A percentile compares a stretch with the other conserved stretches of the same genome.
Evolutionary conservation across 2,329 filamentous ascomycete species (phyloP).

Genomic region (Proliferodiscus dingleyae): DNA sequence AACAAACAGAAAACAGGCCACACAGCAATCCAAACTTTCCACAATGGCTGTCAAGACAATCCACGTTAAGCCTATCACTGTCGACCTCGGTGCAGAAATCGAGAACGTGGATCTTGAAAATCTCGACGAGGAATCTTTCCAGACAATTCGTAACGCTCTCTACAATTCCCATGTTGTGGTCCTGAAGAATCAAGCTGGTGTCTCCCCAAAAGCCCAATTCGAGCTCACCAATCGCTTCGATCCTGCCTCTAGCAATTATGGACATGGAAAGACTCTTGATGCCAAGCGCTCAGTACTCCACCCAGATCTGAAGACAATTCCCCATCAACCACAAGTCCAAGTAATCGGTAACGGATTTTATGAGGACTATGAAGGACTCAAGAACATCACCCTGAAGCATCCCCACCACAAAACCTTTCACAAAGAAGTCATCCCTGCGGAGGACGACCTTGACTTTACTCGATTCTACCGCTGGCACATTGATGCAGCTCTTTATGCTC

Average conservation of each 20-base stretch:
- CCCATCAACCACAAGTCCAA: slow-evolving; percentile 74
- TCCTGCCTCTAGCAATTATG: slow-evolving; percentile 59
- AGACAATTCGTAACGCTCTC: slow-evolving; percentile 57
- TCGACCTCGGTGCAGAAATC: slow-evolving; percentile 59
- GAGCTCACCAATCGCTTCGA: slow-evolving; percentile 71
- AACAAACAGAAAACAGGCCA: background rate
- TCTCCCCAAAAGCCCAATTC: slow-evolving; percentile 67
- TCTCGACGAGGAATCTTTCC: slow-evolving; percentile 60
- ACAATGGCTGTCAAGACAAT: slow-evolving; percentile 30
- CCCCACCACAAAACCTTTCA: slow-evolving; percentile 78
- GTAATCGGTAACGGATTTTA: slow-evolving; percentile 74
- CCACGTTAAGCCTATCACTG: slow-evolving; percentile 27
- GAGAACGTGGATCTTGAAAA: slow-evolving; percentile 56
- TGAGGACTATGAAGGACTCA: slow-evolving; percentile 63
- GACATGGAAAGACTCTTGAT: slow-evolving; percentile 71
- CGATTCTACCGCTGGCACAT: slow-evolving; percentile 77
- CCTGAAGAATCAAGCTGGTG: slow-evolving; percentile 60
- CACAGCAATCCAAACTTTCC: background rate
- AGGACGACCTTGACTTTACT: slow-evolving; percentile 53
- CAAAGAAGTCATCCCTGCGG: slow-evolving; percentile 55
- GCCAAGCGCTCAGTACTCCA: slow-evolving; percentile 59
- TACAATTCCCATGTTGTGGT: slow-evolving; percentile 66
- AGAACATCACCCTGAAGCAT: slow-evolving; percentile 63
- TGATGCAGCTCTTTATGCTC: slow-evolving; percentile 69
- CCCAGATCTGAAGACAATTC: slow-evolving; percentile 75